These are phyloP conservation scores for Hypoxylon sp. DNA, from an alignment of 2,329 filamentous ascomycete genomes.

Conservation along the genomic window DNA sequence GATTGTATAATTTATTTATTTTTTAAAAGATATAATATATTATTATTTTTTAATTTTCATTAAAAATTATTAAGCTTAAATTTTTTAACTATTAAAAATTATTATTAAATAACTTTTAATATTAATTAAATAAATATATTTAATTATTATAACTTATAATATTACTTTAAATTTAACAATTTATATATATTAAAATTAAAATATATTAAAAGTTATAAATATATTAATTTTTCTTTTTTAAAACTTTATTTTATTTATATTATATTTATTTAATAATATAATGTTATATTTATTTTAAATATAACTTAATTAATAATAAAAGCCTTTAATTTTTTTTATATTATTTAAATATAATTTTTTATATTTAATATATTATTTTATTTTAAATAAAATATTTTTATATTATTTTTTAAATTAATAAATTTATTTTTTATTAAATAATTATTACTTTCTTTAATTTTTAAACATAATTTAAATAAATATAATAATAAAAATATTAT, in stretches of 20 bases:
- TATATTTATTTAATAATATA: conserved; percentile 6
- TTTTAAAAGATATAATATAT: no score
- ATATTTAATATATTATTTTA: not conserved
- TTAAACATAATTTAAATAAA: not conserved
- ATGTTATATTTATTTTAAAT: not conserved
- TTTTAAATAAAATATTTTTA: not conserved
- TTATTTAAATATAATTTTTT: not conserved
- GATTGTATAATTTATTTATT: no score
- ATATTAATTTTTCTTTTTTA: not conserved
- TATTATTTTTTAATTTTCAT: no score
- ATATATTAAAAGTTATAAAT: not conserved
- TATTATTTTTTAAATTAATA: not conserved
- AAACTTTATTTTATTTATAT: conserved; percentile 4
- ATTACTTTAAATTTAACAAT: no score
- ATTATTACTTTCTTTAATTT: not conserved
- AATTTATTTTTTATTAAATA: not conserved
- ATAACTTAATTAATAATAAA: not conserved
- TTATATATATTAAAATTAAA: no score
- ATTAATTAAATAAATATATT: no score
- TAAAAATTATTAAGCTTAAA: no score
- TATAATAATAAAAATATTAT: not conserved
- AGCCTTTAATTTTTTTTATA: not conserved
- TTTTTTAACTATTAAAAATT: no score
- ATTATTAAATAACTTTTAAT: no score
- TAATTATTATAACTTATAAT: no score